phyloP scores from a whole-genome alignment of 306 rosid species.

The Trichosanthes truncata region DNA sequence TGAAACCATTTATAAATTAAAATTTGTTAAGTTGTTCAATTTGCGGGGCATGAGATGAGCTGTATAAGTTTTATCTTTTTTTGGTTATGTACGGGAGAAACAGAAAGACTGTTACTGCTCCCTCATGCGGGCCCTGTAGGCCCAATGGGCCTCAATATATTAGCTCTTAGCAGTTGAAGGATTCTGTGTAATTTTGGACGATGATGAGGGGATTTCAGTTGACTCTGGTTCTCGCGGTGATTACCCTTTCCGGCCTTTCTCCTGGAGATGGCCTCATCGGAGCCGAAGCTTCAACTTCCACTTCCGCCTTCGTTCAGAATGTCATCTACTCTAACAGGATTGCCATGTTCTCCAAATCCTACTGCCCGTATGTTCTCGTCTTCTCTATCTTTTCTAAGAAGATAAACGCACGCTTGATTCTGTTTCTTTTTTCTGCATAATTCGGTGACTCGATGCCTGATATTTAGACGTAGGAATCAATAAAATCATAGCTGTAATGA shows the following conservation, averaged over 20 bases:
- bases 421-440: not conserved
- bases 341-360: slow-evolving; percentile 80
- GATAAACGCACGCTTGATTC: not conserved
- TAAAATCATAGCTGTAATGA: not conserved
- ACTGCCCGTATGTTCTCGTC: slow-evolving; percentile 55
- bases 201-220: slow-evolving; percentile 11
- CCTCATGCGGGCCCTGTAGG: not conserved
- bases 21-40: not conserved
- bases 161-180: not conserved
- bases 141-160: slow-evolving; percentile 2
- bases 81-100: not conserved
- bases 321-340: slow-evolving; percentile 70
- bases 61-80: not conserved
- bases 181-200: not conserved
- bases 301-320: slow-evolving; percentile 74
- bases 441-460: not conserved
- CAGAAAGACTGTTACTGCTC: not conserved
- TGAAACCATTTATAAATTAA: too few relatives aligned
- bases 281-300: slow-evolving; percentile 39
- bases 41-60: not conserved
- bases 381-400: not conserved
- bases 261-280: slow-evolving; percentile 10
- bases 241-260: slow-evolving; percentile 5
- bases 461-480: not conserved
- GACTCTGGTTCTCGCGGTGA: slow-evolving; percentile 7